Evolutionary conservation across 2,329 filamentous ascomycete species (phyloP).

Genomic region (Fusarium bactridioides): DNA sequence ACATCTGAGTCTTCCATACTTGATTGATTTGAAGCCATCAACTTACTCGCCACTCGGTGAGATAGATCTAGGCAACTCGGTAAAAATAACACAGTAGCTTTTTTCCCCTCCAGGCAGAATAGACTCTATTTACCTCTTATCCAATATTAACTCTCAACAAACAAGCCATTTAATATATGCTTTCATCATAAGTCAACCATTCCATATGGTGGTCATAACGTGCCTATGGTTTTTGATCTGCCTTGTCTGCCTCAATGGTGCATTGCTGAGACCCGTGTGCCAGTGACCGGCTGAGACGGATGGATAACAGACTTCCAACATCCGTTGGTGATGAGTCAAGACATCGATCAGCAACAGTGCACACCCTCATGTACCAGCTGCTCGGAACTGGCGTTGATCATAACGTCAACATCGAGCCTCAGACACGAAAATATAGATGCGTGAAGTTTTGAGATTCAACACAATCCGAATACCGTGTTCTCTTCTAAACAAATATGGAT

Average conservation of each 20-base stretch:
- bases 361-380: not conserved
- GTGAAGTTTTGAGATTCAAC: not conserved
- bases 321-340: not conserved
- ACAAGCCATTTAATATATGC: too few species aligned
- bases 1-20: not conserved
- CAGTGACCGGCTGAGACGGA: not conserved
- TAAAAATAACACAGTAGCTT: too few species aligned
- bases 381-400: constrained; percentile 8
- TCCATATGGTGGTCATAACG: too few species aligned
- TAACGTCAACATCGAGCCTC: not conserved
- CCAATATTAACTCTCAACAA: too few species aligned
- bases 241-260: not conserved
- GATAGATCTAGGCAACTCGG: too few species aligned
- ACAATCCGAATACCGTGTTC: not conserved
- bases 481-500: not conserved
- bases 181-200: too few species aligned
- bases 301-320: not conserved
- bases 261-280: not conserved
- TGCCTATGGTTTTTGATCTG: not conserved
- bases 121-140: too few species aligned
- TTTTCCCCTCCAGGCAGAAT: too few species aligned
- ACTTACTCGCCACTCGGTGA: too few species aligned
- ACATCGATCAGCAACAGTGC: not conserved
- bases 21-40: too few species aligned
- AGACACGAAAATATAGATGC: not conserved